phyloP scores from a whole-genome alignment of 345 rosid species.

The Microcos paniculata region DNA sequence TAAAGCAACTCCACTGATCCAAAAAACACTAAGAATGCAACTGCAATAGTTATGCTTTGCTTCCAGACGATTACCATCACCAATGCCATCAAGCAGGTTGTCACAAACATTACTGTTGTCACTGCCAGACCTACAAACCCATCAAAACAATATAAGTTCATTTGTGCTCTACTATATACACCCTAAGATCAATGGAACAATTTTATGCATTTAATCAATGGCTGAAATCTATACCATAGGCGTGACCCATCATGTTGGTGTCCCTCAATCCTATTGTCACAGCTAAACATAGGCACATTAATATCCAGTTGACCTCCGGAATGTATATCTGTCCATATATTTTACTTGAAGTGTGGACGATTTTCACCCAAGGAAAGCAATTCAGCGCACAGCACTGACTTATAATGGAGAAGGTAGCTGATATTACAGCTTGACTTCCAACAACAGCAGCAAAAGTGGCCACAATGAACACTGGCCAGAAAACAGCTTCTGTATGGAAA shows the following conservation, averaged over 20 bases:
- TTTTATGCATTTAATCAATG: not conserved
- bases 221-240: constrained; percentile 53
- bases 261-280: constrained; percentile 71
- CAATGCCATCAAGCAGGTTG: constrained; percentile 72
- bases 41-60: constrained; percentile 38
- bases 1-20: constrained; percentile 71
- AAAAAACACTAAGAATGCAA: constrained; percentile 51
- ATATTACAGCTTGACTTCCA: constrained; percentile 89
- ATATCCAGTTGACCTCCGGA: constrained; percentile 91
- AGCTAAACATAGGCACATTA: constrained; percentile 75
- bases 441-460: constrained; percentile 83
- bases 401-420: constrained; percentile 86
- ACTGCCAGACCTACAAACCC: constrained; percentile 69
- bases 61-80: constrained; percentile 72
- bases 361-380: constrained; percentile 86
- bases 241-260: constrained; percentile 75
- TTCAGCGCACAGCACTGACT: constrained; percentile 82
- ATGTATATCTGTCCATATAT: constrained; percentile 80
- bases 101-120: constrained; percentile 73
- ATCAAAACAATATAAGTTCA: constrained; percentile 12
- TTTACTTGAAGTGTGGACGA: constrained; percentile 77
- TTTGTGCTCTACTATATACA: not conserved
- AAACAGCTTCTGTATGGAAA: constrained; percentile 58
- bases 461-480: constrained; percentile 86
- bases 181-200: constrained; percentile 3